A percentile compares a stretch with the other conserved stretches of the same genome.
Evolutionary conservation across 177 flowering plant species (phyloP).

Genomic region (Tripterygium wilfordii): DNA sequence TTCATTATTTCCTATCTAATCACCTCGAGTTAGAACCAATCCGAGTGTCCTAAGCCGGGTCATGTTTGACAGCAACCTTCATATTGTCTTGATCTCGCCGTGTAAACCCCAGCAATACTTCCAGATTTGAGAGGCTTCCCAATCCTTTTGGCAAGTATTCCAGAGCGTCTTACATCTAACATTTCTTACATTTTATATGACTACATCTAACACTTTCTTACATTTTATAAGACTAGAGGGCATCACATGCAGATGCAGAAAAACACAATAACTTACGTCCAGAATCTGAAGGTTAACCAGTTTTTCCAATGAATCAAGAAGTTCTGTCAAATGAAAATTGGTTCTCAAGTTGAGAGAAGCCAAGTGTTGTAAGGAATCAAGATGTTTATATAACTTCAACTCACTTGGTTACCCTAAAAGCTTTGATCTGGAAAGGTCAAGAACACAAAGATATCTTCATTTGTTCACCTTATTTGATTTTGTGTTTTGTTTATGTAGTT

Average conservation of each 20-base stretch:
- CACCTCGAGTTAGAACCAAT: constrained; percentile 24
- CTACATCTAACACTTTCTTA: too few species aligned
- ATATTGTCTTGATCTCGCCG: constrained; percentile 20
- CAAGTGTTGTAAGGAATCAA: constrained; percentile 31
- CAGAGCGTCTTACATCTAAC: constrained; percentile 32
- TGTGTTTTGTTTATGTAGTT: too few species aligned
- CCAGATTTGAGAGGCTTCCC: constrained; percentile 34
- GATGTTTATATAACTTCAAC: constrained; percentile 12
- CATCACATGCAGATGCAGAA: constrained; percentile 27
- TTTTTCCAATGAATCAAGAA: constrained; percentile 32
- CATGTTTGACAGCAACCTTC: constrained; percentile 32
- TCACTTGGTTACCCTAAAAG: constrained; percentile 21
- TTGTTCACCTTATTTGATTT: constrained; percentile 17
- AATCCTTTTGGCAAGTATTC: constrained; percentile 34
- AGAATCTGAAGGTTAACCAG: constrained; percentile 33
- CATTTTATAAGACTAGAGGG: constrained; percentile 24
- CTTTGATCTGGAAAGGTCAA: constrained; percentile 41
- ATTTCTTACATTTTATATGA: constrained; percentile 22
- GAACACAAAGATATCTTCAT: constrained; percentile 27
- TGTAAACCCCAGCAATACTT: constrained; percentile 36
- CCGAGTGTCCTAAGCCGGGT: constrained; percentile 27
- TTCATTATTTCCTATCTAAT: constrained; percentile 32
- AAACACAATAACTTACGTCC: constrained; percentile 41
- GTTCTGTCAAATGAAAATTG: constrained; percentile 28
- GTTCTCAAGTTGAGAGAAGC: constrained; percentile 33